Conservation (phyloP, 140 eudicot genomes). For the Oenanthe javanica region DNA sequence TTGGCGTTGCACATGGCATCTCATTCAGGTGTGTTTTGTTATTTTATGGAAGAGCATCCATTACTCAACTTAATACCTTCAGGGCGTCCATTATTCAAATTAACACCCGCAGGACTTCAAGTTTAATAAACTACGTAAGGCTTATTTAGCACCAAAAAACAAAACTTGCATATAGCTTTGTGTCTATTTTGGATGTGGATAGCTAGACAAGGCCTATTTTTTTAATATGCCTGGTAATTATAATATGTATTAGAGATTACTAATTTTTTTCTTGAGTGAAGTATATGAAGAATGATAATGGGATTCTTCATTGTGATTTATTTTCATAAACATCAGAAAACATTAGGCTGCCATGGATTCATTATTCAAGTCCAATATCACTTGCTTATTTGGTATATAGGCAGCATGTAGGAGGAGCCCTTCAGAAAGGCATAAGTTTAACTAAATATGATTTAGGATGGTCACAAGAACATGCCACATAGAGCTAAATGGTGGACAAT, state of each 20-base stretch:
- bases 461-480: neutral
- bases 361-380: neutral
- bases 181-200: neutral
- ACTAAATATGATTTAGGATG: neutral
- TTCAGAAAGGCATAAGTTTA: neutral
- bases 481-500: neutral
- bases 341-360: neutral
- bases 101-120: neutral
- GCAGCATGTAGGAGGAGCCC: neutral
- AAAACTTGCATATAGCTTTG: neutral
- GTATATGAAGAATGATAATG: neutral
- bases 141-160: neutral
- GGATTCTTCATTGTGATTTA: neutral
- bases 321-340: neutral
- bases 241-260: neutral
- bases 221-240: neutral
- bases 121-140: neutral
- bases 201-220: neutral
- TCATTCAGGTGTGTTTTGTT: slow-evolving; percentile 61
- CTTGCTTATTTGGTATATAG: neutral
- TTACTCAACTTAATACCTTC: neutral
- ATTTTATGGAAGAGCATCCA: neutral
- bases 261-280: neutral
- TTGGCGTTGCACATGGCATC: slow-evolving; percentile 98
- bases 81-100: neutral